These are phyloP conservation scores for Microstegium vimineum DNA, from an alignment of 176 grass and related monocot species.

Conservation along the genomic window DNA sequence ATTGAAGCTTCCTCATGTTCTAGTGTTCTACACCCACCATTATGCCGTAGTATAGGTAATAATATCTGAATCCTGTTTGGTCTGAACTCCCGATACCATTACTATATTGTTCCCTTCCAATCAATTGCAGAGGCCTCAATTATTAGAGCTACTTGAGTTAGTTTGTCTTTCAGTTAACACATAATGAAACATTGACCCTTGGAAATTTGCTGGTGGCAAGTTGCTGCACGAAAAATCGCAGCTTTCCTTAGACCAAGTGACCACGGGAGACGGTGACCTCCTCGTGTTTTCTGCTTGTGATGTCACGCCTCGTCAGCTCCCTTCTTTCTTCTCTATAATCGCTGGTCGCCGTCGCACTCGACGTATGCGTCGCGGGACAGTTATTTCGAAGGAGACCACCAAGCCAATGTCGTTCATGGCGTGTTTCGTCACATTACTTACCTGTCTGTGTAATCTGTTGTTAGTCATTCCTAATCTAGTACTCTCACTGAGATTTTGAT, in stretches of 20 bases:
- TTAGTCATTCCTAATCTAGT: background rate
- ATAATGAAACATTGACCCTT: background rate
- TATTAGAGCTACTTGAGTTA: background rate
- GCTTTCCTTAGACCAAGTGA: background rate
- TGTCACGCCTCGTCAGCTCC: background rate
- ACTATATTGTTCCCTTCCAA: background rate
- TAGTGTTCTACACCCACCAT: background rate
- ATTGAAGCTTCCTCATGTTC: background rate
- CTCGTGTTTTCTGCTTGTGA: background rate
- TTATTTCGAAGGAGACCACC: constrained; percentile 31
- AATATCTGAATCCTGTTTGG: background rate
- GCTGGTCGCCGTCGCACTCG: constrained; percentile 6
- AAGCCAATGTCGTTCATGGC: background rate
- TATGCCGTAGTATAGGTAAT: background rate
- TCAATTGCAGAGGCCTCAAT: background rate
- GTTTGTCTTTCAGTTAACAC: background rate
- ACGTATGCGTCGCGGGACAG: constrained; percentile 7
- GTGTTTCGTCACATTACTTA: background rate
- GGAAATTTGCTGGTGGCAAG: background rate
- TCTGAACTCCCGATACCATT: background rate
- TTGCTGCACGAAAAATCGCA: constrained; percentile 17
- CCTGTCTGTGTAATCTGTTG: background rate
- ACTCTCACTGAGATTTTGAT: constrained; percentile 3
- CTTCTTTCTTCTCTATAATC: background rate
- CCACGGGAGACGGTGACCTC: background rate